Base-by-base conservation (phyloP, 2,329 filamentous ascomycete species). In the Coleophoma cylindrospora region DNA sequence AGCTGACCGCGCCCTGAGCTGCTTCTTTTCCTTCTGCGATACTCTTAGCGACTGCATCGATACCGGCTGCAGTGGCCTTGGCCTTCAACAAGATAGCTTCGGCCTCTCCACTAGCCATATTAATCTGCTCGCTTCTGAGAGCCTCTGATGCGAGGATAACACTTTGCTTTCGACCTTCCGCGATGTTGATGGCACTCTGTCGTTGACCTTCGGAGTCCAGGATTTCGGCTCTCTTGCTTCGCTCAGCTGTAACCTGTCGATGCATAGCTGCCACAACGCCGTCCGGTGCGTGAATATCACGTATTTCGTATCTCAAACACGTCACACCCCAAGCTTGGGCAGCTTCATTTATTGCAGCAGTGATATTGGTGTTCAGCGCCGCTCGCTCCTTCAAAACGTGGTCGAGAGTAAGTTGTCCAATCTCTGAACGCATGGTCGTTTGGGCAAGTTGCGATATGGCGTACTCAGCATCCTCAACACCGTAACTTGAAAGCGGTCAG, bases 371-470 rank as follows among this genome's bases (percentile, higher is more conserved):
- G 76, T 99, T 99, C 59, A 99, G 84, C 17, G 91, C 89, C 3
- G 91, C 90, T 57, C 94, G 90, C 77, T 99, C 94, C 69, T 97
- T 97, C 51, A 99, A 81, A 41, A 99, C 94, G 71, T 99, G 92
- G 70, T 99, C 94, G 61, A 99, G 87, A 1, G 90, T 89, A 53
- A 99, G 79, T 70, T 97, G 94, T 57, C 94, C 94, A 63, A 99
- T 99, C 71, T 99, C 94, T 64, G 88, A 95, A 63, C 94, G 90
- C 94, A 99, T 99, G 0, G 94, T 97, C 11, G 94, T 99, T 73
- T 99, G 94, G 14, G 94, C 94, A 43, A 99, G 85, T 68, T 99
- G 94, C 9, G 89, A 94, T 67, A 99, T 97, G 69, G 94, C 94
- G 70, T 99, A 99, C 69, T 99, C 94, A 55, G 94, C 92, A 66